Conservation (phyloP, 768 basidiomycete genomes). For the Termitomyces sp. region DNA sequence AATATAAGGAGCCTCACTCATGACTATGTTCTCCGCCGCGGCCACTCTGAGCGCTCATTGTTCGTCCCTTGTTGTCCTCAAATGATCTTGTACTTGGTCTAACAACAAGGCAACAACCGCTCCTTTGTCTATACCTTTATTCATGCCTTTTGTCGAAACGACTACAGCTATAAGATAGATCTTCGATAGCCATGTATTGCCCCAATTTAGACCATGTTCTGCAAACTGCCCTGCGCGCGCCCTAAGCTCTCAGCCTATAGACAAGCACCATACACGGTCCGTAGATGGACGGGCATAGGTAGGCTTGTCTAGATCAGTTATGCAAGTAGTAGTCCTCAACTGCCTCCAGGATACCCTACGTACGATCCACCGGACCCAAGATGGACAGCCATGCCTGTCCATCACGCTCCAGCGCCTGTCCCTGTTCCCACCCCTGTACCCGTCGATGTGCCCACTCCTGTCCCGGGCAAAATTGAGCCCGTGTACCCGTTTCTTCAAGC, state of each 20-base stretch:
- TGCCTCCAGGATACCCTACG: background rate
- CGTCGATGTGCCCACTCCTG: background rate
- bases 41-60: background rate
- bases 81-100: background rate
- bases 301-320: background rate
- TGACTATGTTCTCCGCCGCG: no score
- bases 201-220: background rate
- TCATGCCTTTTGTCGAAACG: background rate
- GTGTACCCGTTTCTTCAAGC: background rate
- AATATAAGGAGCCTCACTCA: no score
- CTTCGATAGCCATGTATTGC: background rate
- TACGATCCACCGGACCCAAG: constrained; percentile 2
- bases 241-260: background rate
- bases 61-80: background rate
- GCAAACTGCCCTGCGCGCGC: background rate
- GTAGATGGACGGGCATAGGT: constrained; percentile 2
- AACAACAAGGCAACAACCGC: background rate
- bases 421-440: background rate
- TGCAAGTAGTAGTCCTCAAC: background rate
- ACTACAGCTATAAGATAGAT: background rate
- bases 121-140: background rate
- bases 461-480: background rate
- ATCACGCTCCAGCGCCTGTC: background rate
- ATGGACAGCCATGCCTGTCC: background rate
- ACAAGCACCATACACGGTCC: constrained; percentile 1